Evolutionary conservation across 2,329 filamentous ascomycete genomes (phyloP), one percentile per base, ranked within the genome.

Genomic region (Trichoderma sp.): DNA sequence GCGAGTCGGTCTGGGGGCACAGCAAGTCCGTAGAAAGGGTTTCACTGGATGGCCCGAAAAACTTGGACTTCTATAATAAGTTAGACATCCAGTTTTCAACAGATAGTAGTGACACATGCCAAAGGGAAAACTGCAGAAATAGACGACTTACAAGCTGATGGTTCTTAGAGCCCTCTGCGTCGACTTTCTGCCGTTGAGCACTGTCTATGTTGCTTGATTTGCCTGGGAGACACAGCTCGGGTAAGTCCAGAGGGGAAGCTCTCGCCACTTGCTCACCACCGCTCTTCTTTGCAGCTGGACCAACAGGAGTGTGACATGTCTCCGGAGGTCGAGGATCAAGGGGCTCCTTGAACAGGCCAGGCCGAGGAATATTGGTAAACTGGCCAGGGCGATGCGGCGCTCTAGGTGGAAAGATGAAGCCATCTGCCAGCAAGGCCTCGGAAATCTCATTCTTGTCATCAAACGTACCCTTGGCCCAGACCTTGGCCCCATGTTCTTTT

Each of bases 341-440:
- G 26, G 41, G 50, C 50, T 34, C 39, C 45, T n/a, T 24, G 45
- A 39, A 24, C 7, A 43, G 15, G 21, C 9, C 39, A n/a, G 24
- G 50, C n/a, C 15, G 60, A n/a, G 26, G 60, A 28, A 39, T 55
- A 63, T 64, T 58, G 15, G 65, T 68, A 10, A 68, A 70, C 14
- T 71, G 70, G 2, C 69, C 69, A 0, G 68, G 66, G n/a, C 65
- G 68, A 50, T 64, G 67, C n/a, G 63, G 51, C 44, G 48, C 60
- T 45, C 67, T 65, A 15, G 51, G 52, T 14, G 50, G 61, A n/a
- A 71, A 71, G 5, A 61, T 64, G 48, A 70, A 71, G 0, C 69
- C 70, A 21, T 63, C 43, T 7, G 66, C 45, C 2, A 69, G 57
- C 7, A 61, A 50, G 4, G 59, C 45, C 45, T 70, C 65, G 1